phyloP scores from a whole-genome alignment of 768 basidiomycete species.

The Porphyrellus cyaneotinctus region DNA sequence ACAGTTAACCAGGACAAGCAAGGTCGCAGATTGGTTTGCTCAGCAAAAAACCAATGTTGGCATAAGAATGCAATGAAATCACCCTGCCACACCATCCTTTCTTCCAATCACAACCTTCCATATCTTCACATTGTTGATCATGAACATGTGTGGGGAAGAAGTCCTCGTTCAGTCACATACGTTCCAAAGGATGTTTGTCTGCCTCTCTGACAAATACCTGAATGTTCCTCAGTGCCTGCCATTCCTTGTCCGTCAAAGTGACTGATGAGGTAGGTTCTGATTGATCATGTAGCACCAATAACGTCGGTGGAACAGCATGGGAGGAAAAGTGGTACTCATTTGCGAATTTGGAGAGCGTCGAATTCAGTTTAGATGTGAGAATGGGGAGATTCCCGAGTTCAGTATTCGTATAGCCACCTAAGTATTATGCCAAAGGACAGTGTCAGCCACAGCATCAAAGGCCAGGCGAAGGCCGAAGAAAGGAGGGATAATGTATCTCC shows the following conservation, averaged over 20 bases:
- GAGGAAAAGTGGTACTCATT: constrained; percentile 14
- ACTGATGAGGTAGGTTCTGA: constrained; percentile 6
- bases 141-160: neutral
- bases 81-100: neutral
- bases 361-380: constrained; percentile 64
- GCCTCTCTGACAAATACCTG: constrained; percentile 68
- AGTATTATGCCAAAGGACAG: no score
- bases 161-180: constrained; percentile 41
- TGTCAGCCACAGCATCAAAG: constrained; percentile 15
- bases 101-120: neutral
- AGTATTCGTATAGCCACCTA: constrained; percentile 91
- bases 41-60: constrained; percentile 3
- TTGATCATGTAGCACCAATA: constrained; percentile 27
- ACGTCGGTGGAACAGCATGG: constrained; percentile 17
- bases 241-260: constrained; percentile 32
- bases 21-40: neutral
- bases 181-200: constrained; percentile 72
- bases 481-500: constrained; percentile 45
- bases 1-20: neutral
- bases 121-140: neutral
- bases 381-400: constrained; percentile 88
- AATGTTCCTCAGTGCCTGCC: constrained; percentile 28
- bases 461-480: no score
- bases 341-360: constrained; percentile 36
- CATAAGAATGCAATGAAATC: neutral